Conservation (phyloP, 2,329 filamentous ascomycete genomes). For the Aspergillus sp. region DNA sequence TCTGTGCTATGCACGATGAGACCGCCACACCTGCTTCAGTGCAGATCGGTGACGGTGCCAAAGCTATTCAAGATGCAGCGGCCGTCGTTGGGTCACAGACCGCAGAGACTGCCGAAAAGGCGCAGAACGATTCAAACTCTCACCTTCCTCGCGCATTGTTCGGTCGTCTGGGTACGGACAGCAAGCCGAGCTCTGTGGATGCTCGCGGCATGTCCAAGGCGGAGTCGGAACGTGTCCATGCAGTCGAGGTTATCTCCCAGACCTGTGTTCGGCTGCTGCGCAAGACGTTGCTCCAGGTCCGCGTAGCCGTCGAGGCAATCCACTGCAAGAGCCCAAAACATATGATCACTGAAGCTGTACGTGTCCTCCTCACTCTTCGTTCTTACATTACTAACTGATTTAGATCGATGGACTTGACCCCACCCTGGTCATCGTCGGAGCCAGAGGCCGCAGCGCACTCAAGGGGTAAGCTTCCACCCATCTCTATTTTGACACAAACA, state of each 20-base stretch:
- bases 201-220: slow-evolving; percentile 58
- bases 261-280: slow-evolving; percentile 81
- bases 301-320: slow-evolving; percentile 91
- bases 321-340: slow-evolving; percentile 98
- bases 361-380: slow-evolving; percentile 28
- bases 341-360: slow-evolving; percentile 85
- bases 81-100: slow-evolving; percentile 64
- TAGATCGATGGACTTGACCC: slow-evolving; percentile 87
- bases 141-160: slow-evolving; percentile 35
- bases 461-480: slow-evolving; percentile 70
- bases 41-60: slow-evolving; percentile 70
- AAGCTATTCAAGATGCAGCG: slow-evolving; percentile 74
- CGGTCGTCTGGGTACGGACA: slow-evolving; percentile 40
- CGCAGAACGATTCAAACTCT: slow-evolving; percentile 35
- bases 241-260: slow-evolving; percentile 81
- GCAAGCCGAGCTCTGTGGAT: slow-evolving; percentile 49
- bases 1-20: slow-evolving; percentile 93
- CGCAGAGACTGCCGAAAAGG: slow-evolving; percentile 55
- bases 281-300: slow-evolving; percentile 89
- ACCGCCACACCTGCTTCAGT: slow-evolving; percentile 45
- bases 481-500: neutral
- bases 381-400: neutral
- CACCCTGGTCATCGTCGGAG: slow-evolving; percentile 90
- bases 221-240: slow-evolving; percentile 77
- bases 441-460: slow-evolving; percentile 83